Evolutionary conservation across 495 filamentous ascomycete species (phyloP).

Genomic region (Hypoxylon fuscum): DNA sequence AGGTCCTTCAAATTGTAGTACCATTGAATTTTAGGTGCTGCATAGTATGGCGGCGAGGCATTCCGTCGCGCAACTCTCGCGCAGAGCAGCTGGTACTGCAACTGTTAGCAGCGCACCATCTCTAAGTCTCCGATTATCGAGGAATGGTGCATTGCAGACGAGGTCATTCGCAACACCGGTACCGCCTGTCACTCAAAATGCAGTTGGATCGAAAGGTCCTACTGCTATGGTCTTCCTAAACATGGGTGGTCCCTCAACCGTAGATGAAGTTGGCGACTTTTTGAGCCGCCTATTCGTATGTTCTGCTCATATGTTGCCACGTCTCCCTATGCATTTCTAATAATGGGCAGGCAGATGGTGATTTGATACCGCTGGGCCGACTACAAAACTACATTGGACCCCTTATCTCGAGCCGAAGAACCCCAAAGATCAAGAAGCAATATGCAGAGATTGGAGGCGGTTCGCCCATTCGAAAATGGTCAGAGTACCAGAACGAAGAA

Average conservation of each 20-base stretch:
- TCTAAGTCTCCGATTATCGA: slow-evolving; percentile 32
- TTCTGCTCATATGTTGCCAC: slow-evolving; percentile 12
- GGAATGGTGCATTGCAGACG: slow-evolving; percentile 45
- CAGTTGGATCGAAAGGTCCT: slow-evolving; percentile 56
- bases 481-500: slow-evolving; percentile 87
- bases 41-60: slow-evolving; percentile 59
- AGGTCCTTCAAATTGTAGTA: background rate
- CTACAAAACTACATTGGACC: slow-evolving; percentile 91
- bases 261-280: slow-evolving; percentile 87
- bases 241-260: slow-evolving; percentile 96
- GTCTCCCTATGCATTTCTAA: slow-evolving; percentile 9
- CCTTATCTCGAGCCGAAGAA: slow-evolving; percentile 83
- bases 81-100: slow-evolving; percentile 48
- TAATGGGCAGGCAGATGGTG: slow-evolving; percentile 77
- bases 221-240: slow-evolving; percentile 99
- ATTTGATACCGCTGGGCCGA: slow-evolving; percentile 94
- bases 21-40: slow-evolving; percentile 1
- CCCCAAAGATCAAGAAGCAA: slow-evolving; percentile 94
- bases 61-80: slow-evolving; percentile 55
- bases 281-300: slow-evolving; percentile 92
- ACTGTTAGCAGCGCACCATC: slow-evolving; percentile 39
- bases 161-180: slow-evolving; percentile 71
- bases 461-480: slow-evolving; percentile 97
- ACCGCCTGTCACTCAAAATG: slow-evolving; percentile 79
- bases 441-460: slow-evolving; percentile 96